Evolutionary conservation across 257 asterid species (phyloP).

Genomic region (Eucommia ulmoides): DNA sequence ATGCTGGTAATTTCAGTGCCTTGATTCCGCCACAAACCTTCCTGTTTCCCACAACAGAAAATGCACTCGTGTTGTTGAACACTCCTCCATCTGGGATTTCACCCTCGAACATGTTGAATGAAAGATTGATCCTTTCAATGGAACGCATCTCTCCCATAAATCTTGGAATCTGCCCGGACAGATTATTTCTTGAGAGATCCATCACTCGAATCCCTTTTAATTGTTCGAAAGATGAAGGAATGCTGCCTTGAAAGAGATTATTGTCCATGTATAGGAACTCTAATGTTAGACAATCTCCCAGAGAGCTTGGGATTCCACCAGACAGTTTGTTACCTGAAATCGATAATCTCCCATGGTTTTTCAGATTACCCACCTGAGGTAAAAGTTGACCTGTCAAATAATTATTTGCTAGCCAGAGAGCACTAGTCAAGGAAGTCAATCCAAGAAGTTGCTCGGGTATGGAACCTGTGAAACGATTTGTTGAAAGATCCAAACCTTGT

Average conservation of each 20-base stretch:
- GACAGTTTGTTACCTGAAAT: background rate
- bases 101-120: background rate
- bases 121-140: background rate
- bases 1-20: background rate
- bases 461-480: background rate
- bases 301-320: background rate
- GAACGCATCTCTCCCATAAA: background rate
- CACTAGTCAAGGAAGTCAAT: background rate
- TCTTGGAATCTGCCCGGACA: conserved; percentile 1
- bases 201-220: background rate
- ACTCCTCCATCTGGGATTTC: background rate
- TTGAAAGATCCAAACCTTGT: background rate
- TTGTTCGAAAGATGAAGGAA: background rate
- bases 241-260: background rate
- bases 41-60: background rate
- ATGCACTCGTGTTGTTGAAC: background rate
- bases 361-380: background rate
- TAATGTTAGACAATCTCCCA: background rate
- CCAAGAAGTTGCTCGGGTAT: background rate
- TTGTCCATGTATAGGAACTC: background rate
- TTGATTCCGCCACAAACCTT: background rate
- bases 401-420: background rate
- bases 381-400: background rate
- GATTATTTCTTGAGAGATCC: background rate
- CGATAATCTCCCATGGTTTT: background rate